These are phyloP conservation scores for Fusarium globosum DNA, from an alignment of 2,329 filamentous ascomycete species.

Conservation along the genomic window DNA sequence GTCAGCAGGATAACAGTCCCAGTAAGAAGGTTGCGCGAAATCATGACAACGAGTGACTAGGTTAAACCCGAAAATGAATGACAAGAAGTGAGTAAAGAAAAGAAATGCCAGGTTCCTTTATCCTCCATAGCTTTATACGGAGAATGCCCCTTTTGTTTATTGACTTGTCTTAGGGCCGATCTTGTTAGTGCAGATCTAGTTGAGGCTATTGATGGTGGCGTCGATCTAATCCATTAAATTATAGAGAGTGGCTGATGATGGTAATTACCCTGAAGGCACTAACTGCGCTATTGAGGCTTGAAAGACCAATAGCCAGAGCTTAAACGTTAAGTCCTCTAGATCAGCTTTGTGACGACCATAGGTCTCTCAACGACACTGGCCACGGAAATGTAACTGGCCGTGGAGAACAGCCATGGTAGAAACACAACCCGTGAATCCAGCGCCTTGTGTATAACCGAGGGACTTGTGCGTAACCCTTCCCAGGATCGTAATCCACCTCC, in stretches of 20 bases:
- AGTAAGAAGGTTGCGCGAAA: neutral
- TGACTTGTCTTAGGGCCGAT: neutral
- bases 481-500: neutral
- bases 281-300: neutral
- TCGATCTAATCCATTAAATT: fast-evolving
- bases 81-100: neutral
- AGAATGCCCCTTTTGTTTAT: neutral
- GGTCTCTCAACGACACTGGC: fast-evolving
- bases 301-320: too few relatives aligned
- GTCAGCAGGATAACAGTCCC: neutral
- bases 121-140: neutral
- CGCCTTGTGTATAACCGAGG: neutral
- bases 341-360: neutral
- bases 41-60: neutral
- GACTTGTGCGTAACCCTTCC: fast-evolving
- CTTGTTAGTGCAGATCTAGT: neutral
- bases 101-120: fast-evolving
- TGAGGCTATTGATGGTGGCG: neutral
- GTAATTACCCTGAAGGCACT: neutral
- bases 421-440: neutral
- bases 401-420: neutral
- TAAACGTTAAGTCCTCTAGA: too few relatives aligned
- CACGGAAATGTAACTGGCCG: neutral
- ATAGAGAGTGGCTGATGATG: fast-evolving
- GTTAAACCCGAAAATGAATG: neutral